Conservation (phyloP, 2,329 filamentous ascomycete genomes). For the Aureobasidium mangrovei region DNA sequence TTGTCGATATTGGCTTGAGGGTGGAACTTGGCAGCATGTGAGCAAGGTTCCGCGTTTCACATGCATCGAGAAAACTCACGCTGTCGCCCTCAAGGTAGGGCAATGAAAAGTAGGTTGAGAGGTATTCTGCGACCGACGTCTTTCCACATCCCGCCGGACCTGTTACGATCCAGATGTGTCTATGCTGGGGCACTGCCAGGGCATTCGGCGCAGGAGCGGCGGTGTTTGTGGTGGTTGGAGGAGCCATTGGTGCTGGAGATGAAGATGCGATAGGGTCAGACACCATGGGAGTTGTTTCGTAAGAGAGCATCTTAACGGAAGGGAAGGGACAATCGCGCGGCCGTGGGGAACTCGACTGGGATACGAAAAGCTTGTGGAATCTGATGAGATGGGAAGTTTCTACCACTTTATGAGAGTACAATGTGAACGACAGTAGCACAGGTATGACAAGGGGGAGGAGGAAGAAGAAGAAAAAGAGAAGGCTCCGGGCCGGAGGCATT, state of each 20-base stretch:
- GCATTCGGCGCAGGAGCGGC: neutral
- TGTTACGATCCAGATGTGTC: conserved; percentile 45
- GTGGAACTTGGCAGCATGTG: conserved; percentile 34
- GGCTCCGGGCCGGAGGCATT: conserved; percentile 1
- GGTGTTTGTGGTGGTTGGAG: neutral
- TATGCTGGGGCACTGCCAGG: conserved; percentile 24
- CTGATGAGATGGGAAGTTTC: neutral
- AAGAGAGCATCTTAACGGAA: conserved; percentile 11
- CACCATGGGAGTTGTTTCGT: conserved; percentile 7
- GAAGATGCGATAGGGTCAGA: conserved; percentile 1
- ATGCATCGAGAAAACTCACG: conserved; percentile 25
- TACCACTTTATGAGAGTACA: neutral
- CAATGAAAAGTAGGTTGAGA: conserved; percentile 35
- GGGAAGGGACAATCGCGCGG: neutral
- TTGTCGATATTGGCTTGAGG: conserved; percentile 56
- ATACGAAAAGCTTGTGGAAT: neutral
- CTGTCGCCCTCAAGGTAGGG: conserved; percentile 45
- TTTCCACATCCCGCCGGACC: conserved; percentile 48
- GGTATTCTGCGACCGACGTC: conserved; percentile 41
- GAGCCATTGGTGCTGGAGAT: neutral
- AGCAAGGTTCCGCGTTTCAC: neutral
- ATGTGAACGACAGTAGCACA: neutral
- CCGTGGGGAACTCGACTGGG: conserved; percentile 4
- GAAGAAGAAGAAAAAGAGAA: neutral
- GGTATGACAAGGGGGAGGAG: neutral